phyloP scores from a whole-genome alignment of 306 rosid genomes.

The Ceratonia siliqua region DNA sequence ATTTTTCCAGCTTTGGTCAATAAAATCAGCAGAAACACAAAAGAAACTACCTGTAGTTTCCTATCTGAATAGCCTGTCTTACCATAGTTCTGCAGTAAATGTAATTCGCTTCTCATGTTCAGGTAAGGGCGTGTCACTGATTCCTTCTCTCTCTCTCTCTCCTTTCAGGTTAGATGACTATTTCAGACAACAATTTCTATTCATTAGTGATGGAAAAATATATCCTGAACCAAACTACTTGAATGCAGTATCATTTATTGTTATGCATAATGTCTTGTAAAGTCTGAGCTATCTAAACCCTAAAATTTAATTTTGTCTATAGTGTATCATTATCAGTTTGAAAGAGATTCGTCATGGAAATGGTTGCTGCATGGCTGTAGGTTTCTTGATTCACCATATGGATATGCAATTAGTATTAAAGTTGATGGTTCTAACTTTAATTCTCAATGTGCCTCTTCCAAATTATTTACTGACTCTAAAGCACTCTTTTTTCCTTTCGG shows the following conservation, averaged over 20 bases:
- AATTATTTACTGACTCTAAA: not conserved
- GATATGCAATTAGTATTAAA: not conserved
- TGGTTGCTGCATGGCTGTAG: not conserved
- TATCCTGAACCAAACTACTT: not conserved
- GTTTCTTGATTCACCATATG: not conserved
- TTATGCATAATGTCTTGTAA: not conserved
- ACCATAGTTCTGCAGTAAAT: conserved; percentile 83
- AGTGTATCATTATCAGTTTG: not conserved
- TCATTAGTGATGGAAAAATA: not conserved
- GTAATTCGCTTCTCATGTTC: conserved; percentile 81
- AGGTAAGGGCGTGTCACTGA: conserved; percentile 43
- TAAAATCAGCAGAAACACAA: conserved; percentile 51
- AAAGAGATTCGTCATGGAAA: not conserved
- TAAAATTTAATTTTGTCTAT: not conserved
- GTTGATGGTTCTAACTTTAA: not conserved
- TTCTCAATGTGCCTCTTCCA: not conserved
- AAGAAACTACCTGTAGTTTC: conserved; percentile 69
- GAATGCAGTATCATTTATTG: not conserved
- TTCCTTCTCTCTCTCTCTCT: not conserved
- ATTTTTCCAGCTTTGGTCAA: conserved; percentile 69
- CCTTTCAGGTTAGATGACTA: not conserved
- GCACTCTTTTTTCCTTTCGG: not conserved
- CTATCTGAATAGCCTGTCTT: conserved; percentile 67
- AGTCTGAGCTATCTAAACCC: not conserved
- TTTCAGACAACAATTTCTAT: not conserved